Evolutionary conservation across 192 early-diverging fungal species (phyloP), one percentile per base, ranked within the genome.

Genomic region (Coemansia javaensis): DNA sequence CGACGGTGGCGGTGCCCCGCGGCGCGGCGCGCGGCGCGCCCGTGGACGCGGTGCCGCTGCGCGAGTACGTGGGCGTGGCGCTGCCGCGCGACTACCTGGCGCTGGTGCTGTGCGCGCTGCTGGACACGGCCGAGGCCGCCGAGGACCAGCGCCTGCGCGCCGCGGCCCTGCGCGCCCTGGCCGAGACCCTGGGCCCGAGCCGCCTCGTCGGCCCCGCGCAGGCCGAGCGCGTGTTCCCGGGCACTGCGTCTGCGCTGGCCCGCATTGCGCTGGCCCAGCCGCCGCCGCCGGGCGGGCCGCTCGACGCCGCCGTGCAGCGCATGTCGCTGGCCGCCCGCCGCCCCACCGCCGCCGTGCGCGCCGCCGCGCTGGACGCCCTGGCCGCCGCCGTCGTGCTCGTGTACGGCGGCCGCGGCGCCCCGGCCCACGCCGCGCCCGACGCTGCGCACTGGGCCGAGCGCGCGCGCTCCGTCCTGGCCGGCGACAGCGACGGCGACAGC

Each of bases 11-110:
- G 32, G 47, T 68, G 4, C 58, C 65, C 10, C 28, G 32, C 39
- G 47, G 16, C 54, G 32, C 9, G 5, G 28, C 15, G 10, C 15
- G 13, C 14, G 31, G 25, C 13, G 25, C n/a, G 3, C 41, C 21
- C 5, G 27, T 39, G 6, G 30, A 40, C 5, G 47, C 33, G 0
- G 13, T 67, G 14, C 0, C 34, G 3, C 21, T 70, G 15, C 18
- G 31, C 4, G 31, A 33, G 15, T 70, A 70, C 44, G 23, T 48
- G 3, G 7, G 6, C 15, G n/a, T 21, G 3, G 37, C 45, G 36
- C n/a, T 57, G 22, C 66, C 66, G 8, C 37, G 14, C 2, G 66
- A 58, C 2, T 70, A 70, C n/a, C 2, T 64, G 38, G 46, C 68
- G 5, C 31, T 72, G 14, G 53, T 22, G 3, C 53, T 56, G 7